phyloP scores from a whole-genome alignment of 164 flowering plant genomes.

The Echeveria elegans region DNA sequence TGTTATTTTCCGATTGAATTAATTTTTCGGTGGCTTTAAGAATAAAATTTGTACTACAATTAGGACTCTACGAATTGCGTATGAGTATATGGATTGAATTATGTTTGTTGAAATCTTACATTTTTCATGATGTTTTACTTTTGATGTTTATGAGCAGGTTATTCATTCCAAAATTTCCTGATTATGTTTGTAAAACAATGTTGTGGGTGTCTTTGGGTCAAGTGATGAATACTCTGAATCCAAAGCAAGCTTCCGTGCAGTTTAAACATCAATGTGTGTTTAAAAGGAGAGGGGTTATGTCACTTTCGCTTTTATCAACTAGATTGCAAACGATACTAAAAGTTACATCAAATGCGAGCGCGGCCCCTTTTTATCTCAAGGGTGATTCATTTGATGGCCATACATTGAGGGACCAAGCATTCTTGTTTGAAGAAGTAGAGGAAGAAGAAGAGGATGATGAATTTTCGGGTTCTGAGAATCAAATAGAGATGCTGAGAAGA shows the following conservation, averaged over 20 bases:
- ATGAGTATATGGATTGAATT: background rate
- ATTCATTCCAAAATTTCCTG: background rate
- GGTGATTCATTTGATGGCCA: background rate
- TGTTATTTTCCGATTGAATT: background rate
- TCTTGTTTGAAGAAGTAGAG: too few relatives aligned
- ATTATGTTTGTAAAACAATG: background rate
- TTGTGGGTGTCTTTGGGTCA: background rate
- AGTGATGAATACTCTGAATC: background rate
- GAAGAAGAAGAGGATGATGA: slow-evolving; percentile 15
- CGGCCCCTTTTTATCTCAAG: background rate
- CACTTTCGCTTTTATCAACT: background rate
- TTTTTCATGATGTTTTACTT: background rate
- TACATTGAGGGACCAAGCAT: too few relatives aligned
- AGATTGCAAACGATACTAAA: background rate
- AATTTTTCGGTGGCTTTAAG: too few relatives aligned
- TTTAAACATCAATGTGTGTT: background rate
- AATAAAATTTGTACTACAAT: too few relatives aligned
- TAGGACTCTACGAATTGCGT: background rate
- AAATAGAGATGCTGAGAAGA: slow-evolving; percentile 41
- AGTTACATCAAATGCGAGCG: background rate
- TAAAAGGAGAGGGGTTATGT: background rate
- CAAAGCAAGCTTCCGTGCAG: background rate
- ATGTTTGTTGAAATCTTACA: background rate
- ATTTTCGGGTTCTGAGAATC: slow-evolving; percentile 11
- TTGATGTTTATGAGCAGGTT: background rate